Evolutionary conservation across 768 basidiomycete genomes (phyloP), one percentile per base, ranked within the genome.

Genomic region (Lentinula guzmanii): DNA sequence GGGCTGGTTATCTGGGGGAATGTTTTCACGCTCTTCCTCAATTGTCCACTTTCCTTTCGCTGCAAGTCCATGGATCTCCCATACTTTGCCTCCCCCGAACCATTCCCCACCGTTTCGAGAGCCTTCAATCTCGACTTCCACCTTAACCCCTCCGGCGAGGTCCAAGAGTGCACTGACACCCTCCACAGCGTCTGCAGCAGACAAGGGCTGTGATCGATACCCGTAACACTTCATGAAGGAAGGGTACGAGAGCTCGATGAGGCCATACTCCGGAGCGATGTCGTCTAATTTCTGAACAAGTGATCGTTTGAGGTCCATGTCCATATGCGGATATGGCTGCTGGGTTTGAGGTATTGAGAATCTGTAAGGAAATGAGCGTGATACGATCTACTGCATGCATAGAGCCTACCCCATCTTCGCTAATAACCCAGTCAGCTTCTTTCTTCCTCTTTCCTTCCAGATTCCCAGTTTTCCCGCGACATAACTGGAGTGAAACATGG

Each of bases 401-500:
- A 24, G 15, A 28, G 51, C 58, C 64, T 71, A 98, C 95, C 97
- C 97, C 93, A 99, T 99, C 79, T 98, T 98, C 15, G 97, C 97
- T 24, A 99, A 77, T 54, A 99, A 76, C 7, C 96, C 97, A 1
- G 89, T 92, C 60, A 99, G 75, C 65, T 87, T 83, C 71, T 94
- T 95, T 63, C 91, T 81, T 21, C 97, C 97, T 59, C 86, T 83
- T 71, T 98, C 96, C 69, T 91, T 94, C 97, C 97, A 98, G 60
- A 96, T 92, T 3, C 94, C 95, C 62, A 99, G 81, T 72, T 93
- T 94, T 55, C 91, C 89, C 6, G 95, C 95, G 16, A 99, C 89
- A 68, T 98, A 99, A 61, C 91, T 91, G 3, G 95, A 97, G 72
- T 99, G 96, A 68, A 89, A 88, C 97, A 99, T 98, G 10, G 95